Percentiles rank a stretch among this genome's conserved stretches.
Evolutionary conservation across 2,329 filamentous ascomycete genomes (phyloP).

Genomic region (Fusarium devonianum): DNA sequence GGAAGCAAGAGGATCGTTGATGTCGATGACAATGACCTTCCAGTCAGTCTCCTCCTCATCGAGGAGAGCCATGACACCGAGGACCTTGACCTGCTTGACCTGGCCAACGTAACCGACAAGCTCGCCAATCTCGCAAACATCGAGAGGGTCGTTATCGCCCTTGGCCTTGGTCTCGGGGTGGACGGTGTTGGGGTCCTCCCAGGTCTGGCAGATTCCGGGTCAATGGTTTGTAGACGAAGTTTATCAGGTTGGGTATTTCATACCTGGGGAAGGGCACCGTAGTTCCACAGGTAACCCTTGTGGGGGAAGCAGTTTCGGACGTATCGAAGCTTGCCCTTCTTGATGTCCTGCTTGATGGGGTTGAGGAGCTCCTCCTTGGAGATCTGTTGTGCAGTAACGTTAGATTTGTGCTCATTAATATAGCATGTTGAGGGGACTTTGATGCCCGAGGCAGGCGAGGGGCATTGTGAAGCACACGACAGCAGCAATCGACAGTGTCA

Average conservation of each 20-base stretch:
- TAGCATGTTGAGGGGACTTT: slow-evolving; percentile 13
- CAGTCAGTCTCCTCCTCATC: slow-evolving; percentile 99
- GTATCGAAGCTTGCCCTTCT: slow-evolving; percentile 99
- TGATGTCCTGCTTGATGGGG: slow-evolving; percentile 99
- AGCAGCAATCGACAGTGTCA: slow-evolving; percentile 42
- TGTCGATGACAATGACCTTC: slow-evolving; percentile 99
- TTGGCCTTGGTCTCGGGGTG: slow-evolving; percentile 99
- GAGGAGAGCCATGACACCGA: slow-evolving; percentile 98
- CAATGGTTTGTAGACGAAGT: slow-evolving; percentile 12
- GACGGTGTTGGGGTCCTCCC: slow-evolving; percentile 95
- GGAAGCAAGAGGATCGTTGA: slow-evolving; percentile 94
- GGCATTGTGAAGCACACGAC: slow-evolving; percentile 27
- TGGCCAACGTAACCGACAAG: slow-evolving; percentile 94
- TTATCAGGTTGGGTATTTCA: slow-evolving; percentile 38
- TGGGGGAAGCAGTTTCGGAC: slow-evolving; percentile 99
- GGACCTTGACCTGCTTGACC: slow-evolving; percentile 99
- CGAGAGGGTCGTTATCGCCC: slow-evolving; percentile 98
- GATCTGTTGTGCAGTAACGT: slow-evolving; percentile 74
- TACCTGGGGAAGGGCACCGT: slow-evolving; percentile 98
- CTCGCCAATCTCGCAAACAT: slow-evolving; percentile 99
- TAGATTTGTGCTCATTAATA: no score
- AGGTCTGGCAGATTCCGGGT: slow-evolving; percentile 72
- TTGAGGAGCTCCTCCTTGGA: slow-evolving; percentile 98
- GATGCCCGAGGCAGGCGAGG: slow-evolving; percentile 21
- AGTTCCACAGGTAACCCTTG: slow-evolving; percentile 99